Evolutionary conservation across 108 stramenopile genomes (phyloP).

Genomic region (Bacterosira constricta): DNA sequence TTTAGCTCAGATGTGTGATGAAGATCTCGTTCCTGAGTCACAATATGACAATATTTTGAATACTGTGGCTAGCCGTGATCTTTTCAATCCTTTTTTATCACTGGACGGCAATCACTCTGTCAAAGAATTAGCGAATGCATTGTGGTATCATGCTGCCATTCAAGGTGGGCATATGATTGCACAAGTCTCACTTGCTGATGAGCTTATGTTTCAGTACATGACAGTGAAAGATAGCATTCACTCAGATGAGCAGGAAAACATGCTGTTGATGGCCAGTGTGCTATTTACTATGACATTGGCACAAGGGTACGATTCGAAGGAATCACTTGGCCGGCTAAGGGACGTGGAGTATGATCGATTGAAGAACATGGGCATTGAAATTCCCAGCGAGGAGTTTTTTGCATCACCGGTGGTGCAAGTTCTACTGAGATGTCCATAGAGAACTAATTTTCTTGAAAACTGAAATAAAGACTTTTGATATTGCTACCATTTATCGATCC

Average conservation of each 20-base stretch:
- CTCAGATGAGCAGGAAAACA: constrained; percentile 21
- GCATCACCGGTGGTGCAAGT: constrained; percentile 49
- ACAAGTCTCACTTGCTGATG: constrained; percentile 61
- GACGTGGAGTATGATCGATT: constrained; percentile 46
- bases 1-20: constrained; percentile 58
- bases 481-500: too few relatives aligned
- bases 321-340: constrained; percentile 53
- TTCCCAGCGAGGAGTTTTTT: constrained; percentile 50
- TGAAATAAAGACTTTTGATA: too few relatives aligned
- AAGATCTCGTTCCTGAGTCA: constrained; percentile 17
- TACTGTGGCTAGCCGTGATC: constrained; percentile 5
- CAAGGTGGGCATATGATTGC: constrained; percentile 61
- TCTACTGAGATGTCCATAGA: too few relatives aligned
- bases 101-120: background rate
- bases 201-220: constrained; percentile 50
- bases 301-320: constrained; percentile 51
- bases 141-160: constrained; percentile 62
- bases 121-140: constrained; percentile 40
- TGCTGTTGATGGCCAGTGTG: constrained; percentile 46
- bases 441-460: too few relatives aligned
- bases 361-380: constrained; percentile 20
- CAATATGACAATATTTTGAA: constrained; percentile 3
- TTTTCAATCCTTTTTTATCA: constrained; percentile 12
- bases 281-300: constrained; percentile 63
- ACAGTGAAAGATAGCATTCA: constrained; percentile 9